phyloP scores from a whole-genome alignment of 495 filamentous ascomycete species.

The Daldinia childiae region DNA sequence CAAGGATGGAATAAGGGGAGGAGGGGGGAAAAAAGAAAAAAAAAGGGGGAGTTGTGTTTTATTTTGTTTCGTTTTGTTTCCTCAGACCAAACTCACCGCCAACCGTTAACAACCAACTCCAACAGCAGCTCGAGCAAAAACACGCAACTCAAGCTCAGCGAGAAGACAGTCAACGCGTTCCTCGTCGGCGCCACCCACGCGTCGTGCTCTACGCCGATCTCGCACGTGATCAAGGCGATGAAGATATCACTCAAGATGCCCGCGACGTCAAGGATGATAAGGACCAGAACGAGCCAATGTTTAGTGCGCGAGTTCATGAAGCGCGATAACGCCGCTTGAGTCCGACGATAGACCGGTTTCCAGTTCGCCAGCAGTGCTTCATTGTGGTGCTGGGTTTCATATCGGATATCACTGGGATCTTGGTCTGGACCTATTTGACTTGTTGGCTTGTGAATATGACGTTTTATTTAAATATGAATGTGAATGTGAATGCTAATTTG shows the following conservation, averaged over 20 bases:
- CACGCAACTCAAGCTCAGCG: constrained; percentile 65
- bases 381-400: not conserved
- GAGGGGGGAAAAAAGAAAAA: not conserved
- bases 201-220: constrained; percentile 51
- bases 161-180: constrained; percentile 54
- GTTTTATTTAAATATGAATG: not conserved
- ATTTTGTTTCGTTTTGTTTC: not conserved
- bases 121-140: constrained; percentile 68
- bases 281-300: constrained; percentile 50
- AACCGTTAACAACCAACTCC: constrained; percentile 63
- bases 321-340: constrained; percentile 12
- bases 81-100: constrained; percentile 51
- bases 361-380: not conserved
- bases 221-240: constrained; percentile 68
- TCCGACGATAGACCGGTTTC: not conserved
- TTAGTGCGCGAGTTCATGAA: constrained; percentile 65
- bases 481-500: not conserved
- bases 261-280: constrained; percentile 38
- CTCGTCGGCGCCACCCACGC: constrained; percentile 50
- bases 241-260: constrained; percentile 56
- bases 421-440: not conserved
- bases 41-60: not conserved
- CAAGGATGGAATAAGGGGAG: too few relatives aligned
- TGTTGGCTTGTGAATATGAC: not conserved
- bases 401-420: not conserved